phyloP scores from a whole-genome alignment of 2,329 filamentous ascomycete species.

The Paecilomyces dactylethromorphus region DNA sequence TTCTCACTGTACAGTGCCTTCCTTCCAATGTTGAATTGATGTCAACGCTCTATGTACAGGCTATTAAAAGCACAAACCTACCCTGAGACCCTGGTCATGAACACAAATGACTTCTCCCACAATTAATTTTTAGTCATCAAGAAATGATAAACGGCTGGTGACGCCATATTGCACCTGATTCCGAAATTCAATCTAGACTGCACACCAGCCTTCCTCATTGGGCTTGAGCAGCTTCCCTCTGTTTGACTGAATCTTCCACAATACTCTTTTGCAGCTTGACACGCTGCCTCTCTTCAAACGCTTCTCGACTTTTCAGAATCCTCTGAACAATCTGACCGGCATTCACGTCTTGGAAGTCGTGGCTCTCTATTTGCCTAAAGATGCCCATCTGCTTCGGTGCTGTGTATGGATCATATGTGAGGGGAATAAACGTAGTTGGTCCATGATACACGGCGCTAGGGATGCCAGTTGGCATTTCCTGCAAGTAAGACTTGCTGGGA shows the following conservation, averaged over 20 bases:
- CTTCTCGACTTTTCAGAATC: constrained; percentile 77
- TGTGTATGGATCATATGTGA: constrained; percentile 72
- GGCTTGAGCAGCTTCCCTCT: constrained; percentile 3
- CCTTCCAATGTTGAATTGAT: not conserved
- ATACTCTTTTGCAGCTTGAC: constrained; percentile 83
- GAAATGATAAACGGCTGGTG: not conserved
- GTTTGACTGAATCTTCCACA: constrained; percentile 50
- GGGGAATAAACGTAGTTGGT: constrained; percentile 81
- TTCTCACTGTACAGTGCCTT: not conserved
- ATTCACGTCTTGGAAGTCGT: constrained; percentile 82
- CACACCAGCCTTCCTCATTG: not conserved
- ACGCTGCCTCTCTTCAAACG: constrained; percentile 87
- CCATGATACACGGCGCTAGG: constrained; percentile 88
- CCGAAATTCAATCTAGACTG: not conserved
- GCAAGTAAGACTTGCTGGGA: constrained; percentile 72
- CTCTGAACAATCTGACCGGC: constrained; percentile 85
- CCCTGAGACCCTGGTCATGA: not conserved
- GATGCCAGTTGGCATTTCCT: constrained; percentile 63
- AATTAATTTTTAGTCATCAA: not conserved
- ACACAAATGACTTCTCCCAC: not conserved
- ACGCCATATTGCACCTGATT: not conserved
- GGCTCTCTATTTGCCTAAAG: constrained; percentile 69
- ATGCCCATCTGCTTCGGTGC: constrained; percentile 77
- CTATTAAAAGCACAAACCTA: not conserved
- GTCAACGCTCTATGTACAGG: not conserved